A percentile compares a stretch with the other conserved stretches of the same genome.
Evolutionary conservation across 495 filamentous ascomycete genomes (phyloP).

Genomic region (Penicillium macrosclerotiorum): DNA sequence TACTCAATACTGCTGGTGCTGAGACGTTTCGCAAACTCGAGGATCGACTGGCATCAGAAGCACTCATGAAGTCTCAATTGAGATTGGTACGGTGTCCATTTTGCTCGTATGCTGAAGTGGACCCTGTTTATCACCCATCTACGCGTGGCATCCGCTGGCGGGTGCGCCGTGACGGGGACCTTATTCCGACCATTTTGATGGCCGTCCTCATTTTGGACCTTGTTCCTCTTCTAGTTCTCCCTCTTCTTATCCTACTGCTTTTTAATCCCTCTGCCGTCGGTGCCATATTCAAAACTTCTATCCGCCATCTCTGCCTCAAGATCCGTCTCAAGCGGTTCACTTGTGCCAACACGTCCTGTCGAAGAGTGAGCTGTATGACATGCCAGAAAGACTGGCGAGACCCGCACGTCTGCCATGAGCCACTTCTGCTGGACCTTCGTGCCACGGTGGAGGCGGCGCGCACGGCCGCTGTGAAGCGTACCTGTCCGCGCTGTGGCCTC

Average conservation of each 20-base stretch:
- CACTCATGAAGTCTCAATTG: constrained; percentile 65
- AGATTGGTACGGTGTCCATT: constrained; percentile 86
- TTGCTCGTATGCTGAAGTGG: constrained; percentile 85
- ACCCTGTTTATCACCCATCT: constrained; percentile 68
- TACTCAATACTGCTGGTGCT: constrained; percentile 61
- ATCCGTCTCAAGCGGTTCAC: constrained; percentile 67
- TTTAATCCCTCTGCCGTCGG: constrained; percentile 36
- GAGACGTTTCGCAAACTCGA: constrained; percentile 72
- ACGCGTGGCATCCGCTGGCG: constrained; percentile 39
- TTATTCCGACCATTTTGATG: constrained; percentile 33
- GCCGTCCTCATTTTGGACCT: constrained; percentile 43
- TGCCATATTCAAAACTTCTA: constrained; percentile 48
- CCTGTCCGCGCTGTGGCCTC: constrained; percentile 84
- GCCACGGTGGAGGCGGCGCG: constrained; percentile 87
- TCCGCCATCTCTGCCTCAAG: constrained; percentile 62
- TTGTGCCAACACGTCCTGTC: constrained; percentile 67
- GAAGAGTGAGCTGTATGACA: constrained; percentile 69
- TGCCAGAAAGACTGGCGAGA: constrained; percentile 67
- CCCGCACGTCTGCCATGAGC: constrained; percentile 65
- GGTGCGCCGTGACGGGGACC: constrained; percentile 50
- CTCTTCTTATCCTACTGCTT: constrained; percentile 45
- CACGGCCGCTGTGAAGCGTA: constrained; percentile 91
- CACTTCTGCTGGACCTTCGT: constrained; percentile 66
- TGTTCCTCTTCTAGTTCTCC: constrained; percentile 52
- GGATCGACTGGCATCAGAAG: constrained; percentile 70